Conservation (phyloP, 805 yeast genomes). For the Lipomyces yamanashiensis region DNA sequence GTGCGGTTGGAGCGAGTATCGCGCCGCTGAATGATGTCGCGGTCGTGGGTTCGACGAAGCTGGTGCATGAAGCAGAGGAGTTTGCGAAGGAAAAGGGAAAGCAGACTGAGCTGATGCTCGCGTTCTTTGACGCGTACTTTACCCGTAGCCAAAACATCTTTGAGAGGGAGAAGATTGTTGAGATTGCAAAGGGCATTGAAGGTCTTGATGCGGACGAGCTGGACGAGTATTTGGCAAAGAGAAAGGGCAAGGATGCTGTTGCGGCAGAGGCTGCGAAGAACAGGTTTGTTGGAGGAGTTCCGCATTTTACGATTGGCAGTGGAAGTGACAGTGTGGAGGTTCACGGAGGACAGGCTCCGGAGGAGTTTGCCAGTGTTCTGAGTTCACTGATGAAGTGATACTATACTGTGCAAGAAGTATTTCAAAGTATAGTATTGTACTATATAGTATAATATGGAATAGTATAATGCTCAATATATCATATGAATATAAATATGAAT, state of each 20-base stretch:
- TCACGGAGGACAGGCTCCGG: conserved; percentile 31
- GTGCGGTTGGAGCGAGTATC: conserved; percentile 20
- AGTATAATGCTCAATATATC: no score
- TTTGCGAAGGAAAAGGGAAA: conserved; percentile 23
- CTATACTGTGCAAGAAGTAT: not conserved
- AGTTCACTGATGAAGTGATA: not conserved
- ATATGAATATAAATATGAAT: no score
- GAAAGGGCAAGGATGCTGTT: conserved; percentile 18
- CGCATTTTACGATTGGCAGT: conserved; percentile 24
- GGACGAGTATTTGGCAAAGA: conserved; percentile 10
- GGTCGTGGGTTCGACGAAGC: conserved; percentile 24
- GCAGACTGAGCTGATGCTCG: conserved; percentile 30
- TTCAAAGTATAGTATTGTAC: no score
- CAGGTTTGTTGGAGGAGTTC: conserved; percentile 32
- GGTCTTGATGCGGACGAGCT: conserved; percentile 29
- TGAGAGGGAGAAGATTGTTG: conserved; percentile 11
- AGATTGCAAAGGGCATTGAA: conserved; percentile 19
- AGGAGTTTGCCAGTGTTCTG: conserved; percentile 10
- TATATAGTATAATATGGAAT: no score
- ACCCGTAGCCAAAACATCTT: conserved; percentile 22
- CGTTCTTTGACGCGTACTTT: conserved; percentile 30
- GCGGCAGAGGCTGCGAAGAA: conserved; percentile 18
- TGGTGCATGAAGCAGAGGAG: conserved; percentile 25
- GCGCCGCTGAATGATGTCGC: conserved; percentile 10
- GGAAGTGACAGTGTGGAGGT: conserved; percentile 10